These are phyloP conservation scores for Tricholoma matsutake DNA, from an alignment of 768 basidiomycete species.

Conservation along the genomic window DNA sequence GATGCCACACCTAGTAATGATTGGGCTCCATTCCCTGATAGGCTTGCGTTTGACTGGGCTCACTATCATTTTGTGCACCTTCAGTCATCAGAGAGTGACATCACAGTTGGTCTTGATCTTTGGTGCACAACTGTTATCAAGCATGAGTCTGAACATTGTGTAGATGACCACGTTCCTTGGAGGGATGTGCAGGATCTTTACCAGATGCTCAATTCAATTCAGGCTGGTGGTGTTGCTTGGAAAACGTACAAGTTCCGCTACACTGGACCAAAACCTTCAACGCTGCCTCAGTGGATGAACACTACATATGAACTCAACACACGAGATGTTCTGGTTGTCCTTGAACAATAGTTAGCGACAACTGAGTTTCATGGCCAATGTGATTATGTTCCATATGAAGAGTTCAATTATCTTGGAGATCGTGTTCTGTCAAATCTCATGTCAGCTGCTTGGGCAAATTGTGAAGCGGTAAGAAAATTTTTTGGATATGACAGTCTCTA, in stretches of 20 bases:
- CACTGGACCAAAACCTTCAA: neutral
- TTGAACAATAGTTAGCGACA: neutral
- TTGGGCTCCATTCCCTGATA: too few species aligned
- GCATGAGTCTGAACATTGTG: neutral
- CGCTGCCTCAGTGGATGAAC: too few species aligned
- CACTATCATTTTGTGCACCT: too few species aligned
- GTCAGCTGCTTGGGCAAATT: neutral
- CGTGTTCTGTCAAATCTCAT: neutral
- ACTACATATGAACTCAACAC: neutral
- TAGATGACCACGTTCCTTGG: neutral
- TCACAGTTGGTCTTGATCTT: too few species aligned
- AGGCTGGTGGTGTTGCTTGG: neutral
- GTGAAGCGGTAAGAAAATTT: neutral
- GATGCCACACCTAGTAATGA: neutral
- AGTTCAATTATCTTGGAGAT: neutral
- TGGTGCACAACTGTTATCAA: too few species aligned
- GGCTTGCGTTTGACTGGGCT: too few species aligned
- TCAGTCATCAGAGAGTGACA: too few species aligned
- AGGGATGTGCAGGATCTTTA: neutral
- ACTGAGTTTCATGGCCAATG: neutral
- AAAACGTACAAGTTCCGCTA: neutral
- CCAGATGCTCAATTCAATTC: neutral
- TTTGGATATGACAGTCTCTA: neutral
- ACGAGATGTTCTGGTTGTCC: neutral
- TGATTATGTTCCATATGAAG: too few species aligned